Percentiles rank a stretch among this genome's conserved stretches.
phyloP scores from a whole-genome alignment of 202 grass and related monocot species.

The Carex arenaria region DNA sequence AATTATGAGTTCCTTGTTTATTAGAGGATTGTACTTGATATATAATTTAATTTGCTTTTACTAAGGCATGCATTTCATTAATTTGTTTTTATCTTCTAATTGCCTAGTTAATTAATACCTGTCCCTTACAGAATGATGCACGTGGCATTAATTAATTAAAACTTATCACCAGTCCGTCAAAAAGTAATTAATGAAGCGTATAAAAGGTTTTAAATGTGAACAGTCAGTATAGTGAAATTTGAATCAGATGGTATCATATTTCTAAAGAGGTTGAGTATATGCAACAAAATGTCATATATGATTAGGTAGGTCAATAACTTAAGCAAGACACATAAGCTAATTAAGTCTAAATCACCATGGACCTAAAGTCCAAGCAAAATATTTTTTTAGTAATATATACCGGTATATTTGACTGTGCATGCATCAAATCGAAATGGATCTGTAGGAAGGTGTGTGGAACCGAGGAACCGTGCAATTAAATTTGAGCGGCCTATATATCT shows the following conservation, averaged over 20 bases:
- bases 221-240: background rate
- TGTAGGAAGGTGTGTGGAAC: background rate
- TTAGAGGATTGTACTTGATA: too few relatives aligned
- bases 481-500: background rate
- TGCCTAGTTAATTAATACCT: background rate
- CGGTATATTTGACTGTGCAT: slow-evolving; percentile 5
- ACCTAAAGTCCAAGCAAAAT: background rate
- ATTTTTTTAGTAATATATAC: background rate
- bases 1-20: too few relatives aligned
- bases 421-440: background rate
- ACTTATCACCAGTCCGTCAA: background rate
- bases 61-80: too few relatives aligned
- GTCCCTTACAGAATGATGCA: background rate
- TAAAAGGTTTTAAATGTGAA: background rate
- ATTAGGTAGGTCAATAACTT: slow-evolving; percentile 15
- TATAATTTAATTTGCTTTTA: too few relatives aligned
- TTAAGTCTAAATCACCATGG: background rate
- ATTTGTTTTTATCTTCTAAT: too few relatives aligned
- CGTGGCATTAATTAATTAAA: background rate
- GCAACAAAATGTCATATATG: background rate
- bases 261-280: background rate
- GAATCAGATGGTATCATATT: background rate
- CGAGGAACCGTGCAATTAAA: background rate
- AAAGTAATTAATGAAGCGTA: background rate
- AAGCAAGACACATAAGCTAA: background rate